phyloP scores from a whole-genome alignment of 805 yeast species.

The Metschnikowia vanudenii region DNA sequence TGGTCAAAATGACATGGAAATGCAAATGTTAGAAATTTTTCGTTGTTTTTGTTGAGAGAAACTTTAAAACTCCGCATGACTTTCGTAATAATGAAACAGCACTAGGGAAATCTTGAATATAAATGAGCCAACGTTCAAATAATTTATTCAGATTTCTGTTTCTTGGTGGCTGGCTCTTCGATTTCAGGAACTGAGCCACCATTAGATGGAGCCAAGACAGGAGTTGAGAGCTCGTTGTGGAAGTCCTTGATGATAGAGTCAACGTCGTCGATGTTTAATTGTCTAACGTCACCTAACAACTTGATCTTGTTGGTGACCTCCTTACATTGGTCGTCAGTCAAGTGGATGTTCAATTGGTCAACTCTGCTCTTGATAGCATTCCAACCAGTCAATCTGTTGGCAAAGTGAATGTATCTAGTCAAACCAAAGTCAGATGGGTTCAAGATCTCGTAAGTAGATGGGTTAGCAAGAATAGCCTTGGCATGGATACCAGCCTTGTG shows the following conservation, averaged over 20 bases:
- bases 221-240: slow-evolving; percentile 45
- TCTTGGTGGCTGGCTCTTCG: slow-evolving; percentile 39
- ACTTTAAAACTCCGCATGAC: slow-evolving; percentile 11
- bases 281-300: slow-evolving; percentile 58
- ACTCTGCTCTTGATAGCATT: slow-evolving; percentile 61
- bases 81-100: slow-evolving; percentile 9
- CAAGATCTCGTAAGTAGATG: slow-evolving; percentile 60
- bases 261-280: slow-evolving; percentile 58
- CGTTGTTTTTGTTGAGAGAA: slow-evolving; percentile 9
- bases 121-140: slow-evolving; percentile 6
- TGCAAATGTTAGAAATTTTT: slow-evolving; percentile 6
- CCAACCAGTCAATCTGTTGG: slow-evolving; percentile 63
- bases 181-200: slow-evolving; percentile 22
- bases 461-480: slow-evolving; percentile 60
- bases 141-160: slow-evolving; percentile 32
- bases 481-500: slow-evolving; percentile 67
- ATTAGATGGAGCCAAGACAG: slow-evolving; percentile 25
- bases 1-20: slow-evolving; percentile 9
- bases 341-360: slow-evolving; percentile 55
- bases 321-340: slow-evolving; percentile 57
- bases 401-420: slow-evolving; percentile 60
- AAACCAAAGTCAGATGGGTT: slow-evolving; percentile 59
- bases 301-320: slow-evolving; percentile 55
- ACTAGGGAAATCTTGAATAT: slow-evolving; percentile 6
- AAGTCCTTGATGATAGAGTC: slow-evolving; percentile 57